Evolutionary conservation across 208 protist species (phyloP), one percentile per base, ranked within the genome.

Genomic region (Trypanosoma grayi): DNA sequence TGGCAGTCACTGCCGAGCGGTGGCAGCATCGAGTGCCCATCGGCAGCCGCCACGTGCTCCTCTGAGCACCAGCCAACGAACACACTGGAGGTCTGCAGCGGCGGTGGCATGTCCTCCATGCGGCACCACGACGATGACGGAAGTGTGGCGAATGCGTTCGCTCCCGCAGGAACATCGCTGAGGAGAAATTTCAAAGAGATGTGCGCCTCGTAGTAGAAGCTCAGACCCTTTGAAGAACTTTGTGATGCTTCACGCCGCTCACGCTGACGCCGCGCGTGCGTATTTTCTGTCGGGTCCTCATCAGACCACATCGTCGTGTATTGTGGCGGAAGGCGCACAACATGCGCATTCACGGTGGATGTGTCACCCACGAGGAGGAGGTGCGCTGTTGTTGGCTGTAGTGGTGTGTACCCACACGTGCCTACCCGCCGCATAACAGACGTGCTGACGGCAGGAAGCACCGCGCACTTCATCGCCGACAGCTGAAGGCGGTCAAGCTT

Each of bases 131-230:
- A 22, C 30, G 44, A 10, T 33, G 46, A 47, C 16, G 51, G 2
- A 39, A 46, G 14, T 11, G 25, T 25, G 34, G 31, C 33, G 28
- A 56, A 70, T 31, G 20, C 14, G 25, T 36, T 22, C 18, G 11
- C 13, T 33, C 40, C 63, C 28, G 47, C 2, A 24, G 58, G 58
- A 33, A 72, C 33, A 43, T 47, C 58, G 37, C 27, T 63, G 11
- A 72, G 33, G 4, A 93, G 64, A 53, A 82, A 90, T 11, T 69
- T 70, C 3, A 90, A 36, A 8, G 87, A 86, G 18, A 93, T 61
- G 46, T 89, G 78, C 4, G 65, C 71, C 52, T 93, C 87, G 60
- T 81, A 93, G 68, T 93, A 93, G 37, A 83, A 77, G 47, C 44
- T 18, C 43, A 51, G 56, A 25, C 47, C 34, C 5, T 55, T 11